These are phyloP conservation scores for Pichia deserticola DNA, from an alignment of 805 yeast species.

Conservation along the genomic window DNA sequence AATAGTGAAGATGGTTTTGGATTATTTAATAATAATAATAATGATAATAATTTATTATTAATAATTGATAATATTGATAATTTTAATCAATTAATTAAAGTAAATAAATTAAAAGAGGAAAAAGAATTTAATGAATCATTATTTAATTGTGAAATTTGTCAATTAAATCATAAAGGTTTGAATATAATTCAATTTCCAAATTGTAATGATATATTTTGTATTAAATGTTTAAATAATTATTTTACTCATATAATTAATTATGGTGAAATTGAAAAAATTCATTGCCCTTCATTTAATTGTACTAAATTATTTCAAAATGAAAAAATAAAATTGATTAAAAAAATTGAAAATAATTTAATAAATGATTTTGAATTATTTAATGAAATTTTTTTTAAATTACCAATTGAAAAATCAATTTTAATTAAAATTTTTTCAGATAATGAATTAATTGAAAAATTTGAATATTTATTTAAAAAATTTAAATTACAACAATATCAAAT, in stretches of 20 bases:
- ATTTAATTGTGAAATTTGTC: constrained; percentile 52
- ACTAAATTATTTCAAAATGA: constrained; percentile 21
- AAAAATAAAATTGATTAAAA: constrained; percentile 10
- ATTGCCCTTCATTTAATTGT: constrained; percentile 52
- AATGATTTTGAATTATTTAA: constrained; percentile 29
- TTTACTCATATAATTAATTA: constrained; percentile 33
- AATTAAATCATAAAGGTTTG: constrained; percentile 39
- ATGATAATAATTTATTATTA: constrained; percentile 4
- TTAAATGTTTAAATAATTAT: constrained; percentile 36
- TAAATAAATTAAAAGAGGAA: constrained; percentile 17
- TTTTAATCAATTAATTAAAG: constrained; percentile 8
- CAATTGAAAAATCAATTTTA: constrained; percentile 32
- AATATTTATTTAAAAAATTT: constrained; percentile 29
- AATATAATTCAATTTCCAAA: constrained; percentile 30
- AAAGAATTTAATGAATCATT: constrained; percentile 30
- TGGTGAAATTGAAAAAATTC: constrained; percentile 45
- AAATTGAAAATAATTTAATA: constrained; percentile 4
- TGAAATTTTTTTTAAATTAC: constrained; percentile 33
- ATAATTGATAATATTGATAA: background rate
- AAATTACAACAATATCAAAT: constrained; percentile 38
- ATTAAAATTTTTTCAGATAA: constrained; percentile 22
- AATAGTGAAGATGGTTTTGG: constrained; percentile 7
- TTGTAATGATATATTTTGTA: constrained; percentile 47
- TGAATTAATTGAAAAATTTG: constrained; percentile 29
- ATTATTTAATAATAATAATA: background rate